Evolutionary conservation across 495 filamentous ascomycete genomes (phyloP).

Genomic region (Penicillium turbatum): DNA sequence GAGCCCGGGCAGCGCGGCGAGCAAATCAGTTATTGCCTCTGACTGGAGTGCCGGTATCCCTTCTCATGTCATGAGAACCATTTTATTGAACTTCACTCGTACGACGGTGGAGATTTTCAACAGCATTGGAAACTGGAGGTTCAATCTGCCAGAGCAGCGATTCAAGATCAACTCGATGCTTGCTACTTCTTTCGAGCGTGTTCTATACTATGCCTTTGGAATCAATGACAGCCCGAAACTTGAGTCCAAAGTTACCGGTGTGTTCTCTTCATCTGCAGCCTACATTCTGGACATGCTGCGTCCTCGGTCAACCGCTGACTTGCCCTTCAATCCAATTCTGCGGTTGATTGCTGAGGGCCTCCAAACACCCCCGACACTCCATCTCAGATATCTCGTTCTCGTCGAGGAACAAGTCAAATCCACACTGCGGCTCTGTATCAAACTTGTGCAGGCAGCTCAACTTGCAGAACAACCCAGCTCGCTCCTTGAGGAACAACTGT

Average conservation of each 20-base stretch:
- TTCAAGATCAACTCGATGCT: constrained; percentile 57
- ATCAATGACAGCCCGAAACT: constrained; percentile 56
- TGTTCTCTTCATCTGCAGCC: constrained; percentile 63
- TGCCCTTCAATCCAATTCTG: constrained; percentile 75
- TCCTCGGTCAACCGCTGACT: constrained; percentile 58
- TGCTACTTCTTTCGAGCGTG: constrained; percentile 61
- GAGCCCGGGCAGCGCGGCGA: constrained; percentile 47
- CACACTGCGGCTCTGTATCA: constrained; percentile 61
- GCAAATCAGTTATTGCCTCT: constrained; percentile 48
- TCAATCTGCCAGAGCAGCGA: constrained; percentile 60
- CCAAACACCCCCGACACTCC: constrained; percentile 58
- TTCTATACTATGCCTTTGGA: constrained; percentile 68
- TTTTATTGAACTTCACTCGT: constrained; percentile 66
- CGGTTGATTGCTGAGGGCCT: constrained; percentile 64
- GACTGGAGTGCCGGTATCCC: constrained; percentile 67
- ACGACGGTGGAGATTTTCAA: constrained; percentile 76
- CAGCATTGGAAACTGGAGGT: constrained; percentile 78
- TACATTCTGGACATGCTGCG: constrained; percentile 76
- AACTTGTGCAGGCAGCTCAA: constrained; percentile 63
- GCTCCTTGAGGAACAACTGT: constrained; percentile 71
- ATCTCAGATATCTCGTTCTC: constrained; percentile 50
- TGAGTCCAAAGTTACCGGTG: constrained; percentile 55
- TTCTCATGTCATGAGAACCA: constrained; percentile 68
- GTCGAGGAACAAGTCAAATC: constrained; percentile 60
- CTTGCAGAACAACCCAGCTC: constrained; percentile 56